These are phyloP conservation scores for Trichoderma koningiopsis DNA, from an alignment of 2,329 filamentous ascomycete genomes.

Conservation along the genomic window DNA sequence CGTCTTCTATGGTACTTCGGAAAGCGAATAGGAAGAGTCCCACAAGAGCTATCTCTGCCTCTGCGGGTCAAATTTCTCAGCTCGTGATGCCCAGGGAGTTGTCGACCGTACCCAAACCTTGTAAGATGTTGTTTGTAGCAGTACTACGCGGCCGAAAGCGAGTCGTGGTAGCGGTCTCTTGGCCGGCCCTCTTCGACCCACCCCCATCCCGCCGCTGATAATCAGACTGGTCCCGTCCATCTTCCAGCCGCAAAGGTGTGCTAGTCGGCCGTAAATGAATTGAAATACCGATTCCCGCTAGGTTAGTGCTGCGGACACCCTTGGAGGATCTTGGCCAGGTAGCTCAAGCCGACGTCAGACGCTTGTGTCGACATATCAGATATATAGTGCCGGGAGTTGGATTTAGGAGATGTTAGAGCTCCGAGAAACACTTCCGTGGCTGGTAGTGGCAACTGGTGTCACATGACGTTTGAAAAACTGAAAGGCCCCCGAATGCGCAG, in stretches of 20 bases:
- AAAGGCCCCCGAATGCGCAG: neutral
- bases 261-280: slow-evolving; percentile 11
- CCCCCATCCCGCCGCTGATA: slow-evolving; percentile 2
- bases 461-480: neutral
- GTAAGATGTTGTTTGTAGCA: neutral
- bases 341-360: slow-evolving; percentile 5
- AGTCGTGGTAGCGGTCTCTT: neutral
- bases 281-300: slow-evolving; percentile 18
- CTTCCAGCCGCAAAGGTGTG: neutral
- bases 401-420: neutral
- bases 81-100: neutral
- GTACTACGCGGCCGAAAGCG: neutral
- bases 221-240: slow-evolving; percentile 12
- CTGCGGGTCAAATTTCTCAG: neutral
- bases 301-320: slow-evolving; percentile 16
- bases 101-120: neutral
- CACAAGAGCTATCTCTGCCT: neutral
- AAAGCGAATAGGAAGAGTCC: neutral
- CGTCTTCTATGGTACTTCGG: neutral
- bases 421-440: neutral
- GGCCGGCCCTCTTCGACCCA: neutral
- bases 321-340: neutral
- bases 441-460: neutral
- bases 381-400: neutral
- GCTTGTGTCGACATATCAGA: neutral